Conservation (phyloP, 2,329 filamentous ascomycete species). For the Fragosphaeria purpurea region DNA sequence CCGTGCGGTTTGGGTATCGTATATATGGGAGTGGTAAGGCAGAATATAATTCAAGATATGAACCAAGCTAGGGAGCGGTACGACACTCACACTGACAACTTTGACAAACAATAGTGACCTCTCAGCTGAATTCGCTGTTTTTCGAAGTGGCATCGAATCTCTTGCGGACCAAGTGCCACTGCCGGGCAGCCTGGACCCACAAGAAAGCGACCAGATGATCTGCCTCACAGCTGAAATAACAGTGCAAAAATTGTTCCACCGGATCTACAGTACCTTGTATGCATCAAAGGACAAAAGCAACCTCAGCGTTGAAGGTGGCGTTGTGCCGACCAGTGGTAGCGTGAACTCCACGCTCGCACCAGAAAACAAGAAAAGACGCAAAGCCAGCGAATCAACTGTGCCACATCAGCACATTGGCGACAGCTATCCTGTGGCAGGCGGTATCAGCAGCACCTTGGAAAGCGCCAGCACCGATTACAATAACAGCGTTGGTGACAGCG, state of each 20-base stretch:
- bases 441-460: too few relatives aligned
- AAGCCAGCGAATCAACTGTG: too few relatives aligned
- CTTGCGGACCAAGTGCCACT: slow-evolving; percentile 26
- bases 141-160: slow-evolving; percentile 27
- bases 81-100: too few relatives aligned
- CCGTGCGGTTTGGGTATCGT: slow-evolving; percentile 60
- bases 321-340: not conserved
- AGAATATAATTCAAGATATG: too few relatives aligned
- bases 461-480: too few relatives aligned
- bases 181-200: slow-evolving; percentile 21
- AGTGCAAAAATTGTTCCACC: slow-evolving; percentile 30
- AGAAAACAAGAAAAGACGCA: too few relatives aligned
- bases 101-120: slow-evolving; percentile 43
- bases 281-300: slow-evolving; percentile 16
- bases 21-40: slow-evolving; percentile 58
- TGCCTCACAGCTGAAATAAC: slow-evolving; percentile 32
- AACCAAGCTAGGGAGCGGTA: too few relatives aligned
- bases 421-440: too few relatives aligned
- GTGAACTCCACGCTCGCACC: too few relatives aligned
- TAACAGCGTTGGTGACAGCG: too few relatives aligned
- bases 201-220: slow-evolving; percentile 25
- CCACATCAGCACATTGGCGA: too few relatives aligned
- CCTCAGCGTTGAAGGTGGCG: not conserved
- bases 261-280: slow-evolving; percentile 32
- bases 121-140: slow-evolving; percentile 49